Evolutionary conservation across 352 stramenopile species (phyloP).

Genomic region (Thalassiosira sp.): DNA sequence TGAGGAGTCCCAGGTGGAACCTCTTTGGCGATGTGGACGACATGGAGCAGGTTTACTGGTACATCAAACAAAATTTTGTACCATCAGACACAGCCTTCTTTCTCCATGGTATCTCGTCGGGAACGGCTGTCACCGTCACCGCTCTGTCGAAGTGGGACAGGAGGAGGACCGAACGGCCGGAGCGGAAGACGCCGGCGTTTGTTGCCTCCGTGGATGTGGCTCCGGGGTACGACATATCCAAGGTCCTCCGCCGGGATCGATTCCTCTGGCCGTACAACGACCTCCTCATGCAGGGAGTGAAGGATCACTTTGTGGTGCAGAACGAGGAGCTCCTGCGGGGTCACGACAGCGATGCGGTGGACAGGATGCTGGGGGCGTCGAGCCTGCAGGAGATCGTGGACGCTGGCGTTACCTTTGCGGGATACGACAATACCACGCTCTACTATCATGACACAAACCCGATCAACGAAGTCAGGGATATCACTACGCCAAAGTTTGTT

Average conservation of each 20-base stretch:
- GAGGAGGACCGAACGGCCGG: slow-evolving; percentile 14
- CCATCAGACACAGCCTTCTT: slow-evolving; percentile 51
- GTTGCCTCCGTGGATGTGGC: slow-evolving; percentile 46
- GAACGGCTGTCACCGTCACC: slow-evolving; percentile 47
- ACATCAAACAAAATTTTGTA: slow-evolving; percentile 42
- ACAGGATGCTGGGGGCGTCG: slow-evolving; percentile 28
- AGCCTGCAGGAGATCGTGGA: slow-evolving; percentile 61
- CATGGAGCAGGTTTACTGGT: slow-evolving; percentile 62
- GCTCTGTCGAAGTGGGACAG: slow-evolving; percentile 48
- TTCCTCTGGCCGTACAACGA: slow-evolving; percentile 62
- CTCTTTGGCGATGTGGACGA: slow-evolving; percentile 65
- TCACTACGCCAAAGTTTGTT: slow-evolving; percentile 56
- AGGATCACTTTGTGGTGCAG: slow-evolving; percentile 55
- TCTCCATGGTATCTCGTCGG: slow-evolving; percentile 53
- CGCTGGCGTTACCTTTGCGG: slow-evolving; percentile 42
- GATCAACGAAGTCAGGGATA: slow-evolving; percentile 51
- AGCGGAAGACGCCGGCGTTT: slow-evolving; percentile 44
- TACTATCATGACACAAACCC: slow-evolving; percentile 61
- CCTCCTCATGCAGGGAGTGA: slow-evolving; percentile 42
- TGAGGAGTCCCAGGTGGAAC: slow-evolving; percentile 55
- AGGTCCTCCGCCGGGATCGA: slow-evolving; percentile 38
- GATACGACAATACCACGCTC: slow-evolving; percentile 39
- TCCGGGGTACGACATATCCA: slow-evolving; percentile 59
- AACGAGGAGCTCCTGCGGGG: slow-evolving; percentile 47
- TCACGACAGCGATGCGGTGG: slow-evolving; percentile 36